phyloP scores from a whole-genome alignment of 2,329 filamentous ascomycete species.

The Coccinonectria pachysandricola region DNA sequence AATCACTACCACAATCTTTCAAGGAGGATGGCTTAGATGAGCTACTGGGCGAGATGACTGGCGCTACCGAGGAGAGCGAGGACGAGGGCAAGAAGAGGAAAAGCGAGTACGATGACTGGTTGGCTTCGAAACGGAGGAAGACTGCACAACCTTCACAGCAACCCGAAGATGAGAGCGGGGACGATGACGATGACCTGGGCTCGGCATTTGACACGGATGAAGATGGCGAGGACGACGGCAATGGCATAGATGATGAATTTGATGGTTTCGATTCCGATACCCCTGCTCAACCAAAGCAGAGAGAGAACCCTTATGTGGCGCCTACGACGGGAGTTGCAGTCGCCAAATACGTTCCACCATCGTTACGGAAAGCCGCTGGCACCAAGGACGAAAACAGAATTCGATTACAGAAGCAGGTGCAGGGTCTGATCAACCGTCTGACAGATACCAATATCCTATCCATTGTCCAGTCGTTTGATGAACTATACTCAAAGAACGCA shows the following conservation, averaged over 20 bases:
- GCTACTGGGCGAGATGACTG: constrained; percentile 55
- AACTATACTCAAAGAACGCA: constrained; percentile 72
- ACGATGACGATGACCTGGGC: constrained; percentile 19
- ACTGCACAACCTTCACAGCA: constrained; percentile 17
- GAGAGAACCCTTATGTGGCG: constrained; percentile 84
- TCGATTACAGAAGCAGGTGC: constrained; percentile 66
- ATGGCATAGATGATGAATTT: constrained; percentile 22
- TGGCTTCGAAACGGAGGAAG: constrained; percentile 46
- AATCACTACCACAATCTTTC: constrained; percentile 61
- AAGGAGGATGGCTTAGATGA: constrained; percentile 76
- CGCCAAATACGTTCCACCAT: constrained; percentile 83
- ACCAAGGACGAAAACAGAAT: constrained; percentile 57
- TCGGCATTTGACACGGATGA: constrained; percentile 10
- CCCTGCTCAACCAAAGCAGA: constrained; percentile 34
- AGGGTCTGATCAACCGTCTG: constrained; percentile 84
- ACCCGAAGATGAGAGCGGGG: constrained; percentile 10
- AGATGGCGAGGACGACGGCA: constrained; percentile 18
- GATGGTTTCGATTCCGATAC: constrained; percentile 29
- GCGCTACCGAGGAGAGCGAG: constrained; percentile 31
- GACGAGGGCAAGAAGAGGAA: constrained; percentile 51
- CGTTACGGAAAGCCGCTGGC: constrained; percentile 54
- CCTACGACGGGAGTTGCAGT: constrained; percentile 41
- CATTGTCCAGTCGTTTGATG: constrained; percentile 73
- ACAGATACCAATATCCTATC: constrained; percentile 84
- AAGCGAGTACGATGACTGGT: constrained; percentile 48